Evolutionary conservation across 2,329 filamentous ascomycete species (phyloP).

Genomic region (Raffaelea albimanens): DNA sequence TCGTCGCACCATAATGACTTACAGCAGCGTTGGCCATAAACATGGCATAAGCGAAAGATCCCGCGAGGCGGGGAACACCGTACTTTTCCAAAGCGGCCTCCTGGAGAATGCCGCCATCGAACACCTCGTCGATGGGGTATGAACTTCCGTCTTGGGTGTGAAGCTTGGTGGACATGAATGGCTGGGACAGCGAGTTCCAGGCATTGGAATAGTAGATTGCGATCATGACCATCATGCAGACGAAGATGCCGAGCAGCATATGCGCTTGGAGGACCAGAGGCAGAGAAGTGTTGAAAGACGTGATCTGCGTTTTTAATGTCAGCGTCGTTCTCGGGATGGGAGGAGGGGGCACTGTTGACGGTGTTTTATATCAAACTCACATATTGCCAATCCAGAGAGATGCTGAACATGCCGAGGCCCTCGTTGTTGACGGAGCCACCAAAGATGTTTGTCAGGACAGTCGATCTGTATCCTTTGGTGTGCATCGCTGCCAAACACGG

Average conservation of each 20-base stretch:
- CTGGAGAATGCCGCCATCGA: constrained; percentile 30
- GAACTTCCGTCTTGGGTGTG: constrained; percentile 26
- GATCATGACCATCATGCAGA: constrained; percentile 40
- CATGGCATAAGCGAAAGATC: constrained; percentile 41
- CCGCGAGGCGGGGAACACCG: constrained; percentile 37
- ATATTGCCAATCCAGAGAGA: constrained; percentile 48
- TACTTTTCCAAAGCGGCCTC: constrained; percentile 27
- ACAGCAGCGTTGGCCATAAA: constrained; percentile 49
- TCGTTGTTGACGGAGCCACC: constrained; percentile 43
- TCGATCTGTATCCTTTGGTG: constrained; percentile 34
- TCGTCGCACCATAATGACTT: too few relatives aligned
- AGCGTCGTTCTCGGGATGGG: too few relatives aligned
- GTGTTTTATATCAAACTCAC: constrained; percentile 32
- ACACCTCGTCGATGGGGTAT: constrained; percentile 31
- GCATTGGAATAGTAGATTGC: constrained; percentile 40
- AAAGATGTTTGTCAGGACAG: constrained; percentile 36
- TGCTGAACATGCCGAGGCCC: constrained; percentile 36
- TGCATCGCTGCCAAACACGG: constrained; percentile 44
- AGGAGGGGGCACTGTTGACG: too few relatives aligned
- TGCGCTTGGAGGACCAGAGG: constrained; percentile 42
- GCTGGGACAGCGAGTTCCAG: constrained; percentile 35
- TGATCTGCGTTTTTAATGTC: constrained; percentile 42
- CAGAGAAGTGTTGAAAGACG: constrained; percentile 41
- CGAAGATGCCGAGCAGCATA: constrained; percentile 31
- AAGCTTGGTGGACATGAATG: constrained; percentile 46